Conservation (phyloP, 2,329 filamentous ascomycete species). For the Stagonosporopsis cucurbitacearum region DNA sequence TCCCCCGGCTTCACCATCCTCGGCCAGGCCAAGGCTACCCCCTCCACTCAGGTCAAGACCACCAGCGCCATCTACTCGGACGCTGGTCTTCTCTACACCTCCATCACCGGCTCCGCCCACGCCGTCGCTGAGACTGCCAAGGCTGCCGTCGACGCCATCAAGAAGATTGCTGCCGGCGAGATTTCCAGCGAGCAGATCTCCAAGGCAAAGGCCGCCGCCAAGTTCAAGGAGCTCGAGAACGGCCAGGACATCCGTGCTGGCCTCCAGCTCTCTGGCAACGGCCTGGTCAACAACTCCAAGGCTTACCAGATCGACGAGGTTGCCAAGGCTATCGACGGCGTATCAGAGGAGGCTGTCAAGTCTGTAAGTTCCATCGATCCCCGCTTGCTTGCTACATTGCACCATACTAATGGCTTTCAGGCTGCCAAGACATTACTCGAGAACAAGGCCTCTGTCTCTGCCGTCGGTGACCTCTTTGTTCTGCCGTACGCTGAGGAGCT, state of each 20-base stretch:
- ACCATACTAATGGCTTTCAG: conserved; percentile 56
- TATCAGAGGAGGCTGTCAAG: conserved; percentile 85
- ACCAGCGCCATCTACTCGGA: conserved; percentile 90
- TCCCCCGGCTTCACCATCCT: conserved; percentile 89
- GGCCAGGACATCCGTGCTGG: conserved; percentile 79
- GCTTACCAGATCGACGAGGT: conserved; percentile 83
- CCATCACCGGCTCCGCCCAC: conserved; percentile 75
- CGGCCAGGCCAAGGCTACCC: conserved; percentile 73
- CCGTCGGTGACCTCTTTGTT: conserved; percentile 88
- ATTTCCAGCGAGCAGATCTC: conserved; percentile 83
- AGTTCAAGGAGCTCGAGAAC: conserved; percentile 86
- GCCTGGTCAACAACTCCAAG: conserved; percentile 81
- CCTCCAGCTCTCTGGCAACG: conserved; percentile 82
- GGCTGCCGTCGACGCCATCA: conserved; percentile 80
- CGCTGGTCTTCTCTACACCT: conserved; percentile 85
- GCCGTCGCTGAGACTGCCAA: conserved; percentile 77
- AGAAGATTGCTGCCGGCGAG: conserved; percentile 77
- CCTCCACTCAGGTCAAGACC: conserved; percentile 73
- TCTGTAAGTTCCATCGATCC: conserved; percentile 65
- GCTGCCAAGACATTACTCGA: conserved; percentile 86
- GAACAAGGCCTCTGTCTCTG: conserved; percentile 85
- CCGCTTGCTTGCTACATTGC: neutral
- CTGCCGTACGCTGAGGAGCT: conserved; percentile 94
- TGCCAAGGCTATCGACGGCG: conserved; percentile 77
- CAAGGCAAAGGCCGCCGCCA: conserved; percentile 91